Evolutionary conservation across 495 filamentous ascomycete species (phyloP), one percentile per base, ranked within the genome.

Genomic region (Viridothelium virens): DNA sequence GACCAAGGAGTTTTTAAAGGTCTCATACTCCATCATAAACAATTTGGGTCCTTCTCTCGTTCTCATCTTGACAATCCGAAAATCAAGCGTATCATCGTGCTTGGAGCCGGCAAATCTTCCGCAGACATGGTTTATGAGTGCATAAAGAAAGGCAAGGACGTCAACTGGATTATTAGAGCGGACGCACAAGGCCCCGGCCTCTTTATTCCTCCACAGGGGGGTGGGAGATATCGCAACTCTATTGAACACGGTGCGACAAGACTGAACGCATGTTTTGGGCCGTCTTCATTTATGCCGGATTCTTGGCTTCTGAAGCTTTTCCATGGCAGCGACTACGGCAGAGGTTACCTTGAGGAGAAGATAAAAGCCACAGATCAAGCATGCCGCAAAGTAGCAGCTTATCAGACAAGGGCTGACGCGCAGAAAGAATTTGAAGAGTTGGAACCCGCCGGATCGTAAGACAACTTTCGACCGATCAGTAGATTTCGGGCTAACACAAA

Each of bases 21-120:
- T 16, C 71, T 66, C 16, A 74, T 79, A 25, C 70, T 82, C 36
- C 79, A 81, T 64, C 77, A 79, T n/a, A 71, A 76, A 68, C 67
- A 73, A 39, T 78, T 78, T 68, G 79, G 77, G 1, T 56, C 69
- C 62, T 59, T 59, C 31, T 59, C 53, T 14, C 38, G 66, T 6
- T 73, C 77, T 12, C 62, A 67, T 34, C 67, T 79, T 50, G 18
- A 64, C 2, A 69, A 70, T 18, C 63, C 66, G 38, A 65, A 71
- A 14, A 65, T 71, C 34, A 38, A 77, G 65, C 56, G 73, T 41
- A 56, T 78, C 36, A 67, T 72, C 38, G 72, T 81, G 4, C 14
- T 80, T 39, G 79, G 79, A 39, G 77, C 73, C 41, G 77, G 74
- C 7, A 81, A 80, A 66, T 80, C 79, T 25, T 74, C 79, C 16